Base-by-base conservation (phyloP, 164 flowering plant species). In the Dillenia turbinata region DNA sequence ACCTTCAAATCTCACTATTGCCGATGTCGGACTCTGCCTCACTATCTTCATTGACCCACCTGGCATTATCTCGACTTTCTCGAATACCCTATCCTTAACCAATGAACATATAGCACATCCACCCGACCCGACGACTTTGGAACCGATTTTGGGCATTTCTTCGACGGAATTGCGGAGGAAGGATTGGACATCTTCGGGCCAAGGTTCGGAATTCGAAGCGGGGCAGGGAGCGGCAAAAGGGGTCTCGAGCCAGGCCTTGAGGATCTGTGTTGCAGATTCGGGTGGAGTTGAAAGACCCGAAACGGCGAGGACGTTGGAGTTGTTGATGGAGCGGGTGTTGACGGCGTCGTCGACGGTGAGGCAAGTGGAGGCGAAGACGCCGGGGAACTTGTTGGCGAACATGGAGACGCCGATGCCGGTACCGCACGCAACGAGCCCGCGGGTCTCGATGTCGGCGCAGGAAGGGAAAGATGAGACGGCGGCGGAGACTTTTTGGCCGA, bases 361-460 rank as follows among this genome's bases (percentile, higher is more conserved):
- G 69, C 97, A 90, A 26, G 91, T 81, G 67, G 97, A 75, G 54
- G 97, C 92, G 63, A 73, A 90, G 60, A 87, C 90, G 56, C 91
- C 92, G 55, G 96, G 97, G 77, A 77, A 82, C 33, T 93, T 93
- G 83, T 93, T 93, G 66, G 98, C 97, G 84, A 90, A 89, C 61
- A 93, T 93, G 51, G 79, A 62, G 63, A 93, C 98, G 48, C 98
- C 98, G 52, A 71, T 85, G 61, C 98, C 98, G 33, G 96, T 89
- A 15, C 98, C 98, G 70, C 98, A 93, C 17, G 88, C 92, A 65
- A 93, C 78, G 52, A 93, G 84, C 59, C 98, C 98, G 13, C 93
- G 84, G 54, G 77, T 80, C n/a, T 81, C 85, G 44, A 14, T 22
- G 62, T 66, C 11, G 59, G 76, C 7, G 52, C 59, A 56, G 49